These are phyloP conservation scores for Cutaneotrichosporon sp. DNA, from an alignment of 1,284 basidiomycete genomes.

Conservation along the genomic window DNA sequence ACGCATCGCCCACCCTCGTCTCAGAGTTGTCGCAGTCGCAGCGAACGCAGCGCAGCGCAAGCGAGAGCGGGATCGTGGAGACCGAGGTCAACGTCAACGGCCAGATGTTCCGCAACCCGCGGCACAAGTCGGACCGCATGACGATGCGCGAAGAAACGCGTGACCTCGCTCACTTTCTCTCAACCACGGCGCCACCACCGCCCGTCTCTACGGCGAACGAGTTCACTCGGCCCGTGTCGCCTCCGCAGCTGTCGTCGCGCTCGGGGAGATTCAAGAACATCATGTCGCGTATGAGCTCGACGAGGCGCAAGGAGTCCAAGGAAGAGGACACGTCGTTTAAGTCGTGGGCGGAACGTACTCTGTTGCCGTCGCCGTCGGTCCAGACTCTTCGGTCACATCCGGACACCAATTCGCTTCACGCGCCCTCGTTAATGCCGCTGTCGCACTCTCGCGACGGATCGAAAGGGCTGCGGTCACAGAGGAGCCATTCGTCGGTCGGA, in stretches of 20 bases:
- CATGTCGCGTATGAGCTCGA: slow-evolving; percentile 19
- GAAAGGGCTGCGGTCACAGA: slow-evolving; percentile 13
- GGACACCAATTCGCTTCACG: neutral
- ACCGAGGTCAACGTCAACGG: slow-evolving; percentile 1
- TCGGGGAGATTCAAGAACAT: slow-evolving; percentile 14
- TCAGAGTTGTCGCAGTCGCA: neutral
- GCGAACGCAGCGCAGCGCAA: slow-evolving; percentile 10
- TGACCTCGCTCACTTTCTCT: slow-evolving; percentile 48
- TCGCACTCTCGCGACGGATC: neutral
- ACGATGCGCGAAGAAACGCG: slow-evolving; percentile 26
- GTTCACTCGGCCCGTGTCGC: neutral
- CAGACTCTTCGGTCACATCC: neutral
- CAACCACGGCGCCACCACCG: slow-evolving; percentile 36
- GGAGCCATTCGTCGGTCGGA: slow-evolving; percentile 15
- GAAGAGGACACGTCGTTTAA: slow-evolving; percentile 7
- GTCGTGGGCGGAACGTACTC: slow-evolving; percentile 3
- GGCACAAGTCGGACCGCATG: slow-evolving; percentile 10
- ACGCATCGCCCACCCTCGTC: neutral
- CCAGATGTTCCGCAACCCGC: slow-evolving; percentile 9
- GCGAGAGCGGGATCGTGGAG: slow-evolving; percentile 15
- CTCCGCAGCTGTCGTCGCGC: neutral
- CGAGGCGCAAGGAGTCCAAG: slow-evolving; percentile 1
- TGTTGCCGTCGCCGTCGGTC: neutral
- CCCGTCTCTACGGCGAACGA: neutral
- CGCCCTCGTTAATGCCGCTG: neutral